Percentiles rank a stretch among this genome's conserved stretches.
Evolutionary conservation across 768 basidiomycete species (phyloP).

Genomic region (Kwoniella sp.): DNA sequence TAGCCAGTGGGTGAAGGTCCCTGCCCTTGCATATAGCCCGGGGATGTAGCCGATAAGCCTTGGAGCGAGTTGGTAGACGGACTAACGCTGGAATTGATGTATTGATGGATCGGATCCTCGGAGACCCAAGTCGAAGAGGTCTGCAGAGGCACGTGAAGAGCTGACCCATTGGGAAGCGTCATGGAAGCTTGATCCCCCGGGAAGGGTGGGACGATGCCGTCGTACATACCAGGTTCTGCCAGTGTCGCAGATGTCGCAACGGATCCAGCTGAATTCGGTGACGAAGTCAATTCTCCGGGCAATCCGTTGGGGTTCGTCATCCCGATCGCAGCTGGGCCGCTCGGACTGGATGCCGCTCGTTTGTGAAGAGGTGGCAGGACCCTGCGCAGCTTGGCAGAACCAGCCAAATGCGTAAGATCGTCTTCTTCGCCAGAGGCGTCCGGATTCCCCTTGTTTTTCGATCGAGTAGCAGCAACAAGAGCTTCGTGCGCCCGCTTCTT

Average conservation of each 20-base stretch:
- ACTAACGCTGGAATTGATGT: constrained; percentile 12
- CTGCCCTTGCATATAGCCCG: constrained; percentile 1
- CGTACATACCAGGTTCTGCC: constrained; percentile 29
- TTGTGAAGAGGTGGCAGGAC: constrained; percentile 24
- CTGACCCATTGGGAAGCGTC: not conserved
- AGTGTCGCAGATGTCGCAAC: constrained; percentile 31
- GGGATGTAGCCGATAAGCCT: constrained; percentile 5
- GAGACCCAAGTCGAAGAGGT: constrained; percentile 13
- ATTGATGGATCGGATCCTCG: constrained; percentile 20
- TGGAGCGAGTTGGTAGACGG: constrained; percentile 2
- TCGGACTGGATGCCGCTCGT: constrained; percentile 16
- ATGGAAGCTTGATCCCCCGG: constrained; percentile 13
- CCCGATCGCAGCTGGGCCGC: not conserved
- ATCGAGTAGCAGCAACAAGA: constrained; percentile 27
- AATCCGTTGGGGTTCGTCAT: not conserved
- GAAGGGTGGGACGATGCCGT: constrained; percentile 35
- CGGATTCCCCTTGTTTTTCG: constrained; percentile 2
- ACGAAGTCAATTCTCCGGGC: constrained; percentile 20
- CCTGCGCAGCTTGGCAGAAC: constrained; percentile 38
- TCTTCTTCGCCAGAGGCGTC: constrained; percentile 37
- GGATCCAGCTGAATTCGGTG: constrained; percentile 20
- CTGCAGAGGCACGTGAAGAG: not conserved
- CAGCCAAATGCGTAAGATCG: constrained; percentile 49
- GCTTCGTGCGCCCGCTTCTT: constrained; percentile 47
- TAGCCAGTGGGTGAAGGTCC: not conserved